Percentiles rank a stretch among this genome's conserved stretches.
Evolutionary conservation across 768 basidiomycete species (phyloP).

Genomic region (Boletus reticulatus): DNA sequence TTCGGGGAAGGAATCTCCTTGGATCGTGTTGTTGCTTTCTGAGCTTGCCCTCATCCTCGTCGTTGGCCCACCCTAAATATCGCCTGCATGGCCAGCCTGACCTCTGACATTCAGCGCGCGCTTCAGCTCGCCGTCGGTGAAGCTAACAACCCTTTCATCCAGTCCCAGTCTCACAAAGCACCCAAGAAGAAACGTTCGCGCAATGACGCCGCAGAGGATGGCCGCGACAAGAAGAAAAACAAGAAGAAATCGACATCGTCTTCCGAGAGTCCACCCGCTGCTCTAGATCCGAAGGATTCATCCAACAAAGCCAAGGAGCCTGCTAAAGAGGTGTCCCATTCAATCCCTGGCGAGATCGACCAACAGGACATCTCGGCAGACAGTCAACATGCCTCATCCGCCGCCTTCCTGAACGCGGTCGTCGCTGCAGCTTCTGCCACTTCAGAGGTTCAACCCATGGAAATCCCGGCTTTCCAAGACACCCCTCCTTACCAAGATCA

Average conservation of each 20-base stretch:
- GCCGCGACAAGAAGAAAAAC: slow-evolving; percentile 36
- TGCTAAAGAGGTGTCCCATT: slow-evolving; percentile 33
- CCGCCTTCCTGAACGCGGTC: slow-evolving; percentile 62
- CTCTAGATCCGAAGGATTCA: neutral
- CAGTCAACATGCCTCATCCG: slow-evolving; percentile 47
- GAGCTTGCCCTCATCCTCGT: slow-evolving; percentile 42
- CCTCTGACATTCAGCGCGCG: slow-evolving; percentile 48
- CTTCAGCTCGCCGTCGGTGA: slow-evolving; percentile 49
- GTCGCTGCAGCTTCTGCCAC: slow-evolving; percentile 63
- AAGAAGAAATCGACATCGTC: slow-evolving; percentile 21
- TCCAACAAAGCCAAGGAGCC: slow-evolving; percentile 35
- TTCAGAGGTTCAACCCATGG: slow-evolving; percentile 32
- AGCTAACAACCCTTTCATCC: slow-evolving; percentile 39
- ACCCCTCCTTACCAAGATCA: slow-evolving; percentile 35
- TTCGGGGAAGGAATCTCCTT: slow-evolving; percentile 8
- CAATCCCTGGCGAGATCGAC: slow-evolving; percentile 31
- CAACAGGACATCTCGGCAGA: slow-evolving; percentile 24
- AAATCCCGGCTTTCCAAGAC: slow-evolving; percentile 27
- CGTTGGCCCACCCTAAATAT: slow-evolving; percentile 41
- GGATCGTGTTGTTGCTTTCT: neutral
- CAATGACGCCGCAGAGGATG: slow-evolving; percentile 10
- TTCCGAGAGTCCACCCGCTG: neutral
- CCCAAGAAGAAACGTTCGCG: slow-evolving; percentile 38
- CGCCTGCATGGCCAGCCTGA: slow-evolving; percentile 30
- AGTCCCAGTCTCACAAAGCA: slow-evolving; percentile 20